Percentiles rank a stretch among this genome's conserved stretches.
phyloP scores from a whole-genome alignment of 306 rosid species.

The Dalbergia cultrata region DNA sequence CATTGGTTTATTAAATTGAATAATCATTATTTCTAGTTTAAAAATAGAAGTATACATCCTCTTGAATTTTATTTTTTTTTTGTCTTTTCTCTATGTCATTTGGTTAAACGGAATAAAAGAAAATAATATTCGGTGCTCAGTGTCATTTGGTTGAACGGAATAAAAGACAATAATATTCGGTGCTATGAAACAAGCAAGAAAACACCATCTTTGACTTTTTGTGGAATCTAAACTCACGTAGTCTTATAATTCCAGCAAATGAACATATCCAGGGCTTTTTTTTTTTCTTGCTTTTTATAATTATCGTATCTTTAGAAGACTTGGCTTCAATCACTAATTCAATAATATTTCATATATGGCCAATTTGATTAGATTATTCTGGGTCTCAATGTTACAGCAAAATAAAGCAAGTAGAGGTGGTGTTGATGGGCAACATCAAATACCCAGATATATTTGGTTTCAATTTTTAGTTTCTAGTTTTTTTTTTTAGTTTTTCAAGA shows the following conservation, averaged over 20 bases:
- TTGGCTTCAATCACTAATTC: not conserved
- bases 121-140: not conserved
- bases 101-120: conserved; percentile 31
- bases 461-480: too few relatives aligned
- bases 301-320: conserved; percentile 2
- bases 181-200: conserved; percentile 34
- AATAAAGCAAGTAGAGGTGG: conserved; percentile 26
- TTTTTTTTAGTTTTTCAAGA: too few relatives aligned
- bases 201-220: conserved; percentile 32
- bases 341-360: not conserved
- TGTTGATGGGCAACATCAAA: conserved; percentile 41
- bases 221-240: conserved; percentile 35
- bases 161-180: too few relatives aligned
- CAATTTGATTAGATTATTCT: conserved; percentile 4
- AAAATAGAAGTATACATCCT: not conserved
- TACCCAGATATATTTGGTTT: too few relatives aligned
- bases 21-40: not conserved
- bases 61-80: too few relatives aligned
- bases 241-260: not conserved
- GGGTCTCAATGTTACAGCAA: not conserved
- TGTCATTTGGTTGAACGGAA: too few relatives aligned
- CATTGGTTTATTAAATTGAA: not conserved
- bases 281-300: not conserved
- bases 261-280: not conserved
- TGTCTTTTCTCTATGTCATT: conserved; percentile 4